Conservation (phyloP, 1,139 yeast species). For the Pneumocystis oryctolagi region DNA sequence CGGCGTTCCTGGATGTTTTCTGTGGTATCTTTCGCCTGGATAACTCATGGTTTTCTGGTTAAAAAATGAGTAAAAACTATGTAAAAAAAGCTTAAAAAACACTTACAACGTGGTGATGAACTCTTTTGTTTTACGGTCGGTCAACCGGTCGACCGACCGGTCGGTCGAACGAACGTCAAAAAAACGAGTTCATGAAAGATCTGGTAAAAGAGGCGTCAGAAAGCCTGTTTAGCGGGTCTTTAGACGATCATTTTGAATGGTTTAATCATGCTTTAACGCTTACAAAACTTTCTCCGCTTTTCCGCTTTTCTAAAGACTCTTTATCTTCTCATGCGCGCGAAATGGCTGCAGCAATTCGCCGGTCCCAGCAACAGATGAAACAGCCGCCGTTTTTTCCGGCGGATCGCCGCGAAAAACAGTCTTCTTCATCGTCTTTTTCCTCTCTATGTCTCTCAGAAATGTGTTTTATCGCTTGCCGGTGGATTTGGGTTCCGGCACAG, state of each 20-base stretch:
- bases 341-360: neutral
- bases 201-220: neutral
- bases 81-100: too few species aligned
- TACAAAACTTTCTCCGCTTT: neutral
- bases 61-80: neutral
- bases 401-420: too few species aligned
- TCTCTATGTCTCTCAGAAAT: neutral
- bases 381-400: too few species aligned
- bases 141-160: too few species aligned
- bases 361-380: neutral
- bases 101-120: too few species aligned
- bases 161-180: too few species aligned
- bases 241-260: neutral
- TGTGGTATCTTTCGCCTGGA: neutral
- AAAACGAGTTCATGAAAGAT: too few species aligned
- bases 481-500: neutral
- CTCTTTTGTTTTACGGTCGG: too few species aligned
- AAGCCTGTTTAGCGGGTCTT: neutral
- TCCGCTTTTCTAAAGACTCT: neutral
- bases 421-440: neutral
- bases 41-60: neutral
- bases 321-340: neutral
- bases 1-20: neutral
- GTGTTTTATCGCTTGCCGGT: neutral
- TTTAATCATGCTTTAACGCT: neutral